Conservation (phyloP, 2,329 filamentous ascomycete genomes). For the Aspergillus versicolor region DNA sequence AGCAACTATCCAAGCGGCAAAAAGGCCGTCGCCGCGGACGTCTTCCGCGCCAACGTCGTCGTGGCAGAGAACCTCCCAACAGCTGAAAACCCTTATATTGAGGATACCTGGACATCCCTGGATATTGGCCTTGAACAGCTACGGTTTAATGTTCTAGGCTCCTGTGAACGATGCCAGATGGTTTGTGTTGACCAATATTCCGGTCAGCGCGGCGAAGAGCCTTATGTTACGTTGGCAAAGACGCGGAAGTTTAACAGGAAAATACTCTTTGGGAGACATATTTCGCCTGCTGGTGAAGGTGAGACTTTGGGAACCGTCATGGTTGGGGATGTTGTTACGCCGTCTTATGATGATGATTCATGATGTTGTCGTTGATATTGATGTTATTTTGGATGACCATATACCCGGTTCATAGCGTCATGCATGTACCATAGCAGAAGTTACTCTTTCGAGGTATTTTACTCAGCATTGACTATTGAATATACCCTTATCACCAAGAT, state of each 20-base stretch:
- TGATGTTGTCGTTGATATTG: neutral
- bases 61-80: slow-evolving; percentile 56
- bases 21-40: slow-evolving; percentile 65
- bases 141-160: slow-evolving; percentile 65
- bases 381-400: neutral
- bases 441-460: neutral
- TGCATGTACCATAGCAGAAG: neutral
- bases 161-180: slow-evolving; percentile 92
- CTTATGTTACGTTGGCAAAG: slow-evolving; percentile 84
- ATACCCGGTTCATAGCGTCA: neutral
- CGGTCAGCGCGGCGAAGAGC: slow-evolving; percentile 75
- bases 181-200: slow-evolving; percentile 88
- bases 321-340: slow-evolving; percentile 42
- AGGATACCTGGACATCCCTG: slow-evolving; percentile 74
- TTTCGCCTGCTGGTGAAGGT: slow-evolving; percentile 39
- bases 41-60: slow-evolving; percentile 88
- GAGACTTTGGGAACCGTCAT: slow-evolving; percentile 30
- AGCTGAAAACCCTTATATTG: slow-evolving; percentile 64
- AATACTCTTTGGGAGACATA: slow-evolving; percentile 85
- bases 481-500: neutral
- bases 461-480: neutral
- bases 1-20: slow-evolving; percentile 40
- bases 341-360: slow-evolving; percentile 25
- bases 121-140: slow-evolving; percentile 55
- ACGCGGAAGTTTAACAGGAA: slow-evolving; percentile 80